Base-by-base conservation (phyloP, 2,329 filamentous ascomycete genomes). In the Cercospora citrullina region DNA sequence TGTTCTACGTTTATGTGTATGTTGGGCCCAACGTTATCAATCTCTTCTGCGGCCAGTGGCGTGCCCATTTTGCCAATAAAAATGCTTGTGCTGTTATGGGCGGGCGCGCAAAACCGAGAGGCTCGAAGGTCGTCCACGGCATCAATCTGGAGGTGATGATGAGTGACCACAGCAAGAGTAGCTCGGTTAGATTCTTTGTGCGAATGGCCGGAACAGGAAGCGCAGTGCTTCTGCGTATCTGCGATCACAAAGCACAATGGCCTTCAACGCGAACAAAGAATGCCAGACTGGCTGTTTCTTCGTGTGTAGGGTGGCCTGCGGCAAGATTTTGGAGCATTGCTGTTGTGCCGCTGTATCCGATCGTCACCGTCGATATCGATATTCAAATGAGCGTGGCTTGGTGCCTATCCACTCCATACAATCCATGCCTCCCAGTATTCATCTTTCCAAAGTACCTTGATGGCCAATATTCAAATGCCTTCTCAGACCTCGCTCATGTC, bases 1-100 rank as follows among this genome's bases (percentile, higher is more conserved):
- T n/a, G 30, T 26, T 8, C 12, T 10, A 26, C 21, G 33, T 21
- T 9, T 16, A 36, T 26, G 23, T 21, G 33, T 9, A 63, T 63
- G 28, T 63, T 63, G 2, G 45, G 60, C 10, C 60, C 45, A 30
- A 63, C 16, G 7, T 63, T 36, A 53, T 55, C 42, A 30, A 55
- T 55, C 5, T 55, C 16, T 23, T 48, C 42, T 55, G 60, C 30
- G 45, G 18, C 16, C 21, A 33, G 30, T 28, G 42, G 48, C 7
- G 60, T 55, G 3, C 28, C 60, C 60, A 55, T 63, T n/a, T 23
- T 9, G 33, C 39, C 30, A 39, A 60, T 42, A 21, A 26, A 36
- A 45, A 21, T 39, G 33, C 9, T 9, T 26, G 30, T 60, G 21
- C 33, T 42, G 58, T 36, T 33, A 2, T 39, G 57, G n/a, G 26